Base-by-base conservation (phyloP, 2,329 filamentous ascomycete genomes). In the Fusarium nisikadoi region DNA sequence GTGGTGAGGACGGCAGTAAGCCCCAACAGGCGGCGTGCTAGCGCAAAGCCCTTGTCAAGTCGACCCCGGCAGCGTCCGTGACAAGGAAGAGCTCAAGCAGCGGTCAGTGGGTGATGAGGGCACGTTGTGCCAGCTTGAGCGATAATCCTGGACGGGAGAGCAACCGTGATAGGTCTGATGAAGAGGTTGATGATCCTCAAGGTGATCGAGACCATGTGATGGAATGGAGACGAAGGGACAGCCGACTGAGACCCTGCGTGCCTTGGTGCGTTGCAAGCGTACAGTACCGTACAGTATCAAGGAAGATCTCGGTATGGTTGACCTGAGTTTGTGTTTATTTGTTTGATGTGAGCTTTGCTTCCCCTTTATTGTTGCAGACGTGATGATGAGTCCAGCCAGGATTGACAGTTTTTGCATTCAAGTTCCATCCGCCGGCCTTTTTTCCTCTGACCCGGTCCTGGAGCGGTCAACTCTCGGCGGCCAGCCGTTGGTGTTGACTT, bases 51-150 rank as follows among this genome's bases (percentile, higher is more conserved):
- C 74, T 76, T 55, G 74, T 57, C 61, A 71, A 74, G 61, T 56
- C 72, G 65, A 77, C 71, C 73, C 75, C 58, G 61, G 72, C 66
- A 73, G 66, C 68, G 72, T 65, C 75, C 70, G 74, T 74, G 58
- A 65, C 63, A 68, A 62, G 72, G 69, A 70, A 70, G 55, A 61
- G 61, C 65, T 72, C 73, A 77, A 77, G 68, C 75, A 76, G 75
- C 75, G 75, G 75, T 77, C 75, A 77, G 72, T 76, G 71, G 69
- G 64, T 42, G 54, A 62, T 38, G 64, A 73, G 60, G 71, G 70
- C 62, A 65, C 70, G 67, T 65, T 67, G 63, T 65, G 59, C 57
- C 25, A 74, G 57, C 55, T 58, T 50, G 70, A 65, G 49, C 50
- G 71, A 71, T 73, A 69, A 57, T 56, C 71, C 64, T 68, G 58